Evolutionary conservation across 495 filamentous ascomycete species (phyloP), one percentile per base, ranked within the genome.

Genomic region (Lasiosphaeria hispida): DNA sequence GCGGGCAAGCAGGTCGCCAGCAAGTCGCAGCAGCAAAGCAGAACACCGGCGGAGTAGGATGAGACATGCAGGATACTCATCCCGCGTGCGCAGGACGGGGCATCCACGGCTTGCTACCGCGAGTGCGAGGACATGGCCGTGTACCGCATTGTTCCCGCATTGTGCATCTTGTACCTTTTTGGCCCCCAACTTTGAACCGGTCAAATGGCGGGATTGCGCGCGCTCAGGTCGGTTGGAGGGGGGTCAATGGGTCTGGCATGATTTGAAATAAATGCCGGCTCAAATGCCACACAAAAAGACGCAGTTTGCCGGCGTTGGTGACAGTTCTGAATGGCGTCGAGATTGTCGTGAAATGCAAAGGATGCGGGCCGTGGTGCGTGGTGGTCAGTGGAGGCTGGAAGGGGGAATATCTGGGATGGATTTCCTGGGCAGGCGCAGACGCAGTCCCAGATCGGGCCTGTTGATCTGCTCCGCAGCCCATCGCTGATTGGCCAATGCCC

Each of bases 151-250:
- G 23, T 30, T 30, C 2, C 23, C 23, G 23, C 23, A 30, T 30
- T 30, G 5, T 30, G 23, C 23, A 30, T 30, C 23, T 30, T 30
- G 23, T 30, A 30, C 23, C 23, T 30, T 60, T 57, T 60, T 39
- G 53, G 53, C 53, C 58, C 58, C 53, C 58, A 57, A 60, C 8
- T 30, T 7, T 57, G 19, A 40, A 1, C 33, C 19, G 18, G 33
- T 4, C 11, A 39, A n/a, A 48, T 3, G 53, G 38, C 53, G 34
- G 43, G 42, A n/a, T 15, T 47, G 43, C 43, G 43, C 43, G 15
- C 14, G 43, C 17, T 43, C 14, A 10, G 14, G 14, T 15, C 14
- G 41, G 41, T 43, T 2, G 41, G 41, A 8, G 41, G 14, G 38
- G 14, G 38, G 38, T 15, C 38, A 15, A 13, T 41, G 38, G 30